Percentiles rank a stretch among this genome's conserved stretches.
Evolutionary conservation across 345 rosid species (phyloP).

Genomic region (Balakata baccata): DNA sequence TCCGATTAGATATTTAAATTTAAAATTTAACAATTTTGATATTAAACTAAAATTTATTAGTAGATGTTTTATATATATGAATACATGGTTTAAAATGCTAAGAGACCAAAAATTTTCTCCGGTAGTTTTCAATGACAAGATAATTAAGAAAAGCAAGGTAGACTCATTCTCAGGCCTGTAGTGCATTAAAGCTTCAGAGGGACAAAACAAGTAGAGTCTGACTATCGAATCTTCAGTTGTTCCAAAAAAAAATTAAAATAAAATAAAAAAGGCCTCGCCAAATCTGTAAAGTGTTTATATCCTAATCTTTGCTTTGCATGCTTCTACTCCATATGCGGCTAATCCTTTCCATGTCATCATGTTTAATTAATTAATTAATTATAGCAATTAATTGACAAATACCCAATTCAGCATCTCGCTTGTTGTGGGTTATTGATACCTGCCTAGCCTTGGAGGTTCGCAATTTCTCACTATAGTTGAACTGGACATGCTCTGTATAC

Average conservation of each 20-base stretch:
- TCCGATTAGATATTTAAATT: too few species aligned
- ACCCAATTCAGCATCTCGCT: too few species aligned
- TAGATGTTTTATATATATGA: neutral
- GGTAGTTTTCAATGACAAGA: slow-evolving; percentile 15
- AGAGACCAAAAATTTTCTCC: too few species aligned
- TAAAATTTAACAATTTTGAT: too few species aligned
- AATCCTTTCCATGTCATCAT: slow-evolving; percentile 38
- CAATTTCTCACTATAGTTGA: too few species aligned
- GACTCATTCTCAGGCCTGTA: slow-evolving; percentile 55
- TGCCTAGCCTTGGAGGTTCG: too few species aligned
- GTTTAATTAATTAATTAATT: neutral
- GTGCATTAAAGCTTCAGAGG: slow-evolving; percentile 35
- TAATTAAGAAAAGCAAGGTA: slow-evolving; percentile 18
- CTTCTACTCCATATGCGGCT: slow-evolving; percentile 25
- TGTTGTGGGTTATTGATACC: too few species aligned
- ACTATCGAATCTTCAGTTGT: slow-evolving; percentile 47
- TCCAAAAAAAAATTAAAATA: slow-evolving; percentile 30
- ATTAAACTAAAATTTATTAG: neutral
- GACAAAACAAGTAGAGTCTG: slow-evolving; percentile 36
- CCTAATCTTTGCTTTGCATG: slow-evolving; percentile 41
- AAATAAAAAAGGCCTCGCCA: slow-evolving; percentile 22
- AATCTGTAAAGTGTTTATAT: slow-evolving; percentile 20
- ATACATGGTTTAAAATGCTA: neutral
- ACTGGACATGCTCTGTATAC: too few species aligned
- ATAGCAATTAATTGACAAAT: too few species aligned